Evolutionary conservation across 805 yeast species (phyloP).

Genomic region (Hanseniaspora pseudoguilliermondii): DNA sequence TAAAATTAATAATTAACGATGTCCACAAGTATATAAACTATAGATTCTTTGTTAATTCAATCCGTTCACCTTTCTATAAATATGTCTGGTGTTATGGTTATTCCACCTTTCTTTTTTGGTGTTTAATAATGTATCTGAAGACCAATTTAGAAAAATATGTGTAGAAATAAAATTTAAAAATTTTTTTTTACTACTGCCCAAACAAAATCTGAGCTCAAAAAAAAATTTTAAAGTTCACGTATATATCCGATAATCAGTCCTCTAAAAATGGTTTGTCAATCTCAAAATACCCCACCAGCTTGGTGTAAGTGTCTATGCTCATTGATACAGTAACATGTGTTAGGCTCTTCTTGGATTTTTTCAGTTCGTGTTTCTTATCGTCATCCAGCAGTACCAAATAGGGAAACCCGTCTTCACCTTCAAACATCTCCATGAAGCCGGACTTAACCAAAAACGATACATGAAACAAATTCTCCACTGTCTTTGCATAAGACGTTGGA

Average conservation of each 20-base stretch:
- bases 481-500: slow-evolving; percentile 62
- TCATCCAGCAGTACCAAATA: slow-evolving; percentile 26
- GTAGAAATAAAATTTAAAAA: not conserved
- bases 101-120: too few species aligned
- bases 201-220: too few species aligned
- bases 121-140: not conserved
- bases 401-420: slow-evolving; percentile 38
- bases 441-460: slow-evolving; percentile 70
- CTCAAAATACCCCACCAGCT: slow-evolving; percentile 39
- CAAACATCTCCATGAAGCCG: slow-evolving; percentile 46
- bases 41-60: not conserved
- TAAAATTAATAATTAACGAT: not conserved
- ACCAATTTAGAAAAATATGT: not conserved
- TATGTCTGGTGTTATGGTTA: too few species aligned
- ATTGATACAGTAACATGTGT: slow-evolving; percentile 64
- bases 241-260: not conserved
- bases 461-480: slow-evolving; percentile 75
- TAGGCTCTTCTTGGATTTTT: slow-evolving; percentile 23
- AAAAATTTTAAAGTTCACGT: not conserved
- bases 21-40: not conserved
- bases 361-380: slow-evolving; percentile 20
- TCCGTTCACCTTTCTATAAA: not conserved
- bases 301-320: slow-evolving; percentile 54
- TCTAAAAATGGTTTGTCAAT: slow-evolving; percentile 43
- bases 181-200: not conserved